These are phyloP conservation scores for Thalassiosira livingstoniorum DNA, from an alignment of 352 stramenopile species.

Conservation along the genomic window DNA sequence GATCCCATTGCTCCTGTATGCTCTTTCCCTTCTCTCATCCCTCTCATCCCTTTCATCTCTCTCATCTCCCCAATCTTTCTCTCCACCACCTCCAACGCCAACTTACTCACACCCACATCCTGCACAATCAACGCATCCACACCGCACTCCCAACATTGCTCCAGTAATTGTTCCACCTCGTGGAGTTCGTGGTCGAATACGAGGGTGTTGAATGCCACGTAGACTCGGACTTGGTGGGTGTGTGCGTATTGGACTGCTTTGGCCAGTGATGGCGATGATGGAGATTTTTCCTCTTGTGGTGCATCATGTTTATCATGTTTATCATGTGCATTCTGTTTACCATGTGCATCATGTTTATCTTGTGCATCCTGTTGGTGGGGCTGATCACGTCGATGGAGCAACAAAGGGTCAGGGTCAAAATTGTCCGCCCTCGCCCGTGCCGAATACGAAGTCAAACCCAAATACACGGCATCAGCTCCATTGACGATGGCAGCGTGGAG, in stretches of 20 bases:
- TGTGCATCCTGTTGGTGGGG: neutral
- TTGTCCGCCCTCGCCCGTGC: slow-evolving; percentile 76
- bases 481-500: slow-evolving; percentile 77
- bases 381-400: slow-evolving; percentile 9
- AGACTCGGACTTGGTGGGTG: slow-evolving; percentile 68
- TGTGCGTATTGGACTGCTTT: slow-evolving; percentile 64
- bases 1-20: too few species aligned
- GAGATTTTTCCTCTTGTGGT: too few species aligned
- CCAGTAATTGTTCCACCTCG: slow-evolving; percentile 70
- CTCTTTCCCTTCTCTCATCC: neutral
- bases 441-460: slow-evolving; percentile 76
- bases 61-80: slow-evolving; percentile 2
- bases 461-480: slow-evolving; percentile 80
- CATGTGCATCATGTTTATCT: neutral
- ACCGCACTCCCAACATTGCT: slow-evolving; percentile 58
- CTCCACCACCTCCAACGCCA: slow-evolving; percentile 61
- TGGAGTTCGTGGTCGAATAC: slow-evolving; percentile 81
- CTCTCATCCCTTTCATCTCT: neutral
- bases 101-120: slow-evolving; percentile 72
- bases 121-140: slow-evolving; percentile 86
- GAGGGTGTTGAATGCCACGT: slow-evolving; percentile 83
- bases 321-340: neutral
- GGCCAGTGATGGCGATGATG: slow-evolving; percentile 35
- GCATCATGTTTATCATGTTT: slow-evolving; percentile 16
- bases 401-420: slow-evolving; percentile 67